Conservation (phyloP, 2,329 filamentous ascomycete genomes). For the Ophiostoma quercus region DNA sequence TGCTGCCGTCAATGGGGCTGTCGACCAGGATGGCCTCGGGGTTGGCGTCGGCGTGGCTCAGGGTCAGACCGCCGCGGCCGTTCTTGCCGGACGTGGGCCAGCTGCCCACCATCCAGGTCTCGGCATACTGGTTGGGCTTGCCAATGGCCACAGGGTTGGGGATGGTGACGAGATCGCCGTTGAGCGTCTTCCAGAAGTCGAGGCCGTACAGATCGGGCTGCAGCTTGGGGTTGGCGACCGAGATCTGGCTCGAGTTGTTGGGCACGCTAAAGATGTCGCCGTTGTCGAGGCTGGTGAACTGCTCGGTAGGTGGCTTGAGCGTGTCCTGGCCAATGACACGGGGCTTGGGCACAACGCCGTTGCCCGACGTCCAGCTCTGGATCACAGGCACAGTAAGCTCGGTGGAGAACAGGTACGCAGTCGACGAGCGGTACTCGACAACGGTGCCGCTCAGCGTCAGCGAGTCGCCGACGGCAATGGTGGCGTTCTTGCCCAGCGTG, state of each 20-base stretch:
- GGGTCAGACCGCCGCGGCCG: constrained; percentile 58
- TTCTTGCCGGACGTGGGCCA: constrained; percentile 61
- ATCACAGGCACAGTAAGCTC: constrained; percentile 48
- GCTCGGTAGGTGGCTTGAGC: constrained; percentile 52
- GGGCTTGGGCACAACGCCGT: constrained; percentile 34
- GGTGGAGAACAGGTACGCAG: constrained; percentile 58
- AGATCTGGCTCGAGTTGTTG: constrained; percentile 55
- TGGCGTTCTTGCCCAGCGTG: constrained; percentile 42
- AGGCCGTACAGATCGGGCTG: constrained; percentile 58
- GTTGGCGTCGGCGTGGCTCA: constrained; percentile 58
- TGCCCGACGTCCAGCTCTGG: constrained; percentile 14
- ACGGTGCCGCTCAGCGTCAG: constrained; percentile 57
- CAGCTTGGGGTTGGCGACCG: constrained; percentile 54
- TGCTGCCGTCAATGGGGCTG: constrained; percentile 58
- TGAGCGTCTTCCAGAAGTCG: constrained; percentile 69
- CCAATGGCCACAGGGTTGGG: constrained; percentile 51
- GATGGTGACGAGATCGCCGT: constrained; percentile 62
- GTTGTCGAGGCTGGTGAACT: constrained; percentile 58
- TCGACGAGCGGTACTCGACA: constrained; percentile 50
- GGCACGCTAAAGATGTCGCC: constrained; percentile 61
- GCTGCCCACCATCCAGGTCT: constrained; percentile 63
- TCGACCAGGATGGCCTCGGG: constrained; percentile 65
- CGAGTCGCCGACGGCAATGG: constrained; percentile 55
- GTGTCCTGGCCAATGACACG: constrained; percentile 57
- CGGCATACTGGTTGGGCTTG: constrained; percentile 59